phyloP scores from a whole-genome alignment of 768 basidiomycete genomes.

The Mycena galopus region DNA sequence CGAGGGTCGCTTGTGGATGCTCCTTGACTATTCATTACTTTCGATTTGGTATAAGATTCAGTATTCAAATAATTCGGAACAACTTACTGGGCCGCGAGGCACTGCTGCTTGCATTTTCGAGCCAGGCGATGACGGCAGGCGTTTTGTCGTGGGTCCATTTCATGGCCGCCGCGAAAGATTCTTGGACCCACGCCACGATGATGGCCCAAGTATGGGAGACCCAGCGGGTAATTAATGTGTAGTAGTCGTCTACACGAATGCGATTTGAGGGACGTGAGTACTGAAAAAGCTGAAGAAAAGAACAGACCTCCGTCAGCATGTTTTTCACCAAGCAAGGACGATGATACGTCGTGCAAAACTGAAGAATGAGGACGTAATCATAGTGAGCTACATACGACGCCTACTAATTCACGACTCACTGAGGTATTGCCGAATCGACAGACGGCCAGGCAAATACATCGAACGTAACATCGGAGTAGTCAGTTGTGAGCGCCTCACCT shows the following conservation, averaged over 20 bases:
- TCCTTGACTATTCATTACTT: constrained; percentile 31
- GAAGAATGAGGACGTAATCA: not conserved
- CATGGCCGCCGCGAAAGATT: not conserved
- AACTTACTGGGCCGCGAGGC: constrained; percentile 11
- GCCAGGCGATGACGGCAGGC: constrained; percentile 7
- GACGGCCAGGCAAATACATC: too few species aligned
- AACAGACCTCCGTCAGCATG: not conserved
- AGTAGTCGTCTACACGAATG: not conserved
- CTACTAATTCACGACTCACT: too few species aligned
- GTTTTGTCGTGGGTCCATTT: not conserved
- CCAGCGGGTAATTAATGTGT: constrained; percentile 2
- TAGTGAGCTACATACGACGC: not conserved
- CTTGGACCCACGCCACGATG: not conserved
- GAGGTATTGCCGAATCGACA: too few species aligned
- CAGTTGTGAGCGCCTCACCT: too few species aligned
- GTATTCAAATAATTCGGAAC: not conserved
- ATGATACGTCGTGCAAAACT: not conserved
- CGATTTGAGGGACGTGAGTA: not conserved
- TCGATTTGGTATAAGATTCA: not conserved
- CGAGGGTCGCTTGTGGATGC: constrained; percentile 33
- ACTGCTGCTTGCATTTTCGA: not conserved
- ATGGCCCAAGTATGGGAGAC: not conserved
- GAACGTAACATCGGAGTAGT: too few species aligned
- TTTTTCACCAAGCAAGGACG: not conserved
- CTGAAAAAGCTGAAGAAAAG: not conserved